A percentile compares a stretch with the other conserved stretches of the same genome.
These are phyloP conservation scores for Colletotrichum sansevieriae DNA, from an alignment of 2,329 filamentous ascomycete genomes.

Conservation along the genomic window DNA sequence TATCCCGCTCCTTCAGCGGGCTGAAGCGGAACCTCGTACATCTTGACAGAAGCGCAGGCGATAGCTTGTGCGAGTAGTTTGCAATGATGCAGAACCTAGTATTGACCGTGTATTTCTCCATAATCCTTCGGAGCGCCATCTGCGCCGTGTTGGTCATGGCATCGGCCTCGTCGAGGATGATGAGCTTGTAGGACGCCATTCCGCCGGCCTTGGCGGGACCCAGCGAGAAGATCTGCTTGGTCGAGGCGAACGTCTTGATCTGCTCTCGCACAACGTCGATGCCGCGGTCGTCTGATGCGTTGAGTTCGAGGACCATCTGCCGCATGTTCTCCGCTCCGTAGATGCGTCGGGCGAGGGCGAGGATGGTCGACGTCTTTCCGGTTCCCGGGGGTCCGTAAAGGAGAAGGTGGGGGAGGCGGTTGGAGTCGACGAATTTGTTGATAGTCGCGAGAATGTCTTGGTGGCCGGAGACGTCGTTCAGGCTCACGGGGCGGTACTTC, in stretches of 20 bases:
- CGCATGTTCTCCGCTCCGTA: constrained; percentile 94
- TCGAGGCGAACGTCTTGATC: constrained; percentile 99
- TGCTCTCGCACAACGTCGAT: constrained; percentile 99
- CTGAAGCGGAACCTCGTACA: constrained; percentile 97
- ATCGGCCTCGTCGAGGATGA: constrained; percentile 98
- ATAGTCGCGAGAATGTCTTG: constrained; percentile 98
- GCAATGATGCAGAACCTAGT: constrained; percentile 98
- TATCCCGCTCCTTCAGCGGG: constrained; percentile 89
- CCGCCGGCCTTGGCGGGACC: constrained; percentile 65
- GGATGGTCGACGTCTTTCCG: constrained; percentile 96
- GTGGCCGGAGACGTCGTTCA: constrained; percentile 95
- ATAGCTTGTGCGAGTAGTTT: constrained; percentile 98
- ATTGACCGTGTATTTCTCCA: constrained; percentile 99
- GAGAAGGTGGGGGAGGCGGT: constrained; percentile 93
- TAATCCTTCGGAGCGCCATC: constrained; percentile 96
- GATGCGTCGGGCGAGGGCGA: constrained; percentile 92
- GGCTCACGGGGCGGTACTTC: constrained; percentile 91
- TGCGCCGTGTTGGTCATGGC: constrained; percentile 99
- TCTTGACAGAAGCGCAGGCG: constrained; percentile 89
- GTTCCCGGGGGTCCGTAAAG: constrained; percentile 97
- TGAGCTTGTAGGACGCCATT: constrained; percentile 89
- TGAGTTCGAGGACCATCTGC: constrained; percentile 98
- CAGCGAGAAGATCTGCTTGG: constrained; percentile 91
- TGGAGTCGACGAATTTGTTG: constrained; percentile 96
- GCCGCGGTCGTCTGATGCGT: constrained; percentile 95